Conservation (phyloP, 2,329 filamentous ascomycete species). For the Pseudogymnoascus sp. region DNA sequence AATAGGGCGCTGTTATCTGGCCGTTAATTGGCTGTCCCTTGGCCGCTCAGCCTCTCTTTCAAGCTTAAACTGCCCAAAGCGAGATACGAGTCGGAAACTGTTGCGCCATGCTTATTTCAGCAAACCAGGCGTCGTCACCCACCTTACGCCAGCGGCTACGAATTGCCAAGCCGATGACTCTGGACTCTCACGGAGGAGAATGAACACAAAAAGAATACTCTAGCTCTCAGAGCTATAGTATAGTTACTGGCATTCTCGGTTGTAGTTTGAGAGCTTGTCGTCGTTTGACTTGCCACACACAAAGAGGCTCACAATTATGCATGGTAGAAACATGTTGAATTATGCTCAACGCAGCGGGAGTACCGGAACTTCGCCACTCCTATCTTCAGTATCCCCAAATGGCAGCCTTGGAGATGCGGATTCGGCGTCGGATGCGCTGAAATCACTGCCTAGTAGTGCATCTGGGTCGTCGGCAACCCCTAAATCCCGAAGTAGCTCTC, state of each 20-base stretch:
- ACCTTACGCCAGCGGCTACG: background rate
- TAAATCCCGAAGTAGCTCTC: background rate
- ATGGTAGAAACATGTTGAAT: background rate
- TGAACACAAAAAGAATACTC: background rate
- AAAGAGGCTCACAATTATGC: background rate
- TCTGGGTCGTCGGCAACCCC: background rate
- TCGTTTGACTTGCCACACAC: background rate
- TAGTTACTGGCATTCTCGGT: background rate
- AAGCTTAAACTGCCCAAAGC: background rate
- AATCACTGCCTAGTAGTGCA: background rate
- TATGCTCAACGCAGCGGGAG: background rate
- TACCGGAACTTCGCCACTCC: background rate
- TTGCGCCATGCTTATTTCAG: conserved; percentile 1
- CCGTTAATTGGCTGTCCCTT: background rate
- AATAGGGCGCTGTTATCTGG: background rate
- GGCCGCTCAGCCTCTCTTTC: background rate
- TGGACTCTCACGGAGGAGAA: background rate
- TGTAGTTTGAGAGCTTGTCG: background rate
- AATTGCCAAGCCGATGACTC: background rate
- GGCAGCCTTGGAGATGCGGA: background rate
- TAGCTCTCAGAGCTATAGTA: background rate
- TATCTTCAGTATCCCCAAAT: background rate
- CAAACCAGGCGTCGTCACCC: background rate
- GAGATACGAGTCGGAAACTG: background rate
- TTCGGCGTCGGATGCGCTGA: background rate